phyloP scores from a whole-genome alignment of 306 rosid species.

The Sindora glabra region DNA sequence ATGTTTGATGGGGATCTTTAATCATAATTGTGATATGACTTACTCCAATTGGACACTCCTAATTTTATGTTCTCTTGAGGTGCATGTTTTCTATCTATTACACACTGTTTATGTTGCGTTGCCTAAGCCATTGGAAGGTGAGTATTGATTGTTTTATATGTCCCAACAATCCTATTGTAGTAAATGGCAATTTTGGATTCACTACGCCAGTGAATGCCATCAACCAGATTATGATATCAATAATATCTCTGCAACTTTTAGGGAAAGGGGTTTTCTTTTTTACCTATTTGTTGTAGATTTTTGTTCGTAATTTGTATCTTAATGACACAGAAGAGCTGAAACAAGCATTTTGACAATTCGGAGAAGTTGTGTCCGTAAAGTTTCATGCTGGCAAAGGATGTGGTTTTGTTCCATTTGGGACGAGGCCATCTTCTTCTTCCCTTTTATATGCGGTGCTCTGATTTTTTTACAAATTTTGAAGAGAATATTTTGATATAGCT shows the following conservation, averaged over 20 bases:
- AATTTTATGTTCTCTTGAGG: too few relatives aligned
- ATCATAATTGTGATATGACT: too few relatives aligned
- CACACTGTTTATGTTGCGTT: too few relatives aligned
- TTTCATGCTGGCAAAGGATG: slow-evolving; percentile 51
- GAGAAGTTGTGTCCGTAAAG: slow-evolving; percentile 44
- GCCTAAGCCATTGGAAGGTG: too few relatives aligned
- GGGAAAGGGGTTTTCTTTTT: not conserved
- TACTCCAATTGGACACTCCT: too few relatives aligned
- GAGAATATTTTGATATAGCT: too few relatives aligned
- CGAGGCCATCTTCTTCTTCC: slow-evolving; percentile 42
- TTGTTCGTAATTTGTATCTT: slow-evolving; percentile 58
- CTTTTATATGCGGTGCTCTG: too few relatives aligned
- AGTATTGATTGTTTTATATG: not conserved
- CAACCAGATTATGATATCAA: slow-evolving; percentile 39
- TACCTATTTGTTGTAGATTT: slow-evolving; percentile 28
- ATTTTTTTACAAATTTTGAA: too few relatives aligned
- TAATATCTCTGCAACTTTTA: slow-evolving; percentile 43
- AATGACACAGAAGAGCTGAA: slow-evolving; percentile 47
- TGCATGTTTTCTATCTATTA: too few relatives aligned
- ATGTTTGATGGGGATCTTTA: too few relatives aligned
- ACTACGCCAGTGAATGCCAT: slow-evolving; percentile 26
- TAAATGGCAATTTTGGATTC: slow-evolving; percentile 34
- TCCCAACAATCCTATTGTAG: not conserved
- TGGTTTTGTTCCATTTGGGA: slow-evolving; percentile 52
- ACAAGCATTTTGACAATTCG: slow-evolving; percentile 55